phyloP scores from a whole-genome alignment of 2,329 filamentous ascomycete genomes.

The Helminthosporium solani region DNA sequence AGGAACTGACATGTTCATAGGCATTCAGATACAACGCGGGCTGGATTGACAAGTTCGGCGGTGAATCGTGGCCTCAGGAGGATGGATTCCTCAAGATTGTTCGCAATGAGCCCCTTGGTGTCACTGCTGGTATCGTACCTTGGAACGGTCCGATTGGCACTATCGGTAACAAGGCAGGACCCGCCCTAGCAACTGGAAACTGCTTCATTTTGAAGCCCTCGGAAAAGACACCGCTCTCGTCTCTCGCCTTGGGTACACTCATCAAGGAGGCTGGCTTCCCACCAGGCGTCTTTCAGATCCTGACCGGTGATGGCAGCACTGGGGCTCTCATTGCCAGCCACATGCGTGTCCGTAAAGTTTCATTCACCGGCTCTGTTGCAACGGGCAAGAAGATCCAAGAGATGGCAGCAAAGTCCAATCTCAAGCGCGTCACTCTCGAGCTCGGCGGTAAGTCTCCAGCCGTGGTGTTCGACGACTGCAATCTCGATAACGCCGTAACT shows the following conservation, averaged over 20 bases:
- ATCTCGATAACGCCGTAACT: slow-evolving; percentile 45
- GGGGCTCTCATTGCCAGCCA: slow-evolving; percentile 42
- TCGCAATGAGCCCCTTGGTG: slow-evolving; percentile 46
- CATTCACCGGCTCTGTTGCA: slow-evolving; percentile 45
- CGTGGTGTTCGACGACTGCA: slow-evolving; percentile 47
- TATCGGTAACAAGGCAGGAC: slow-evolving; percentile 40
- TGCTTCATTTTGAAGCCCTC: slow-evolving; percentile 42
- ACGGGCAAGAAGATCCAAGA: slow-evolving; percentile 45
- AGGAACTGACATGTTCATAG: slow-evolving; percentile 17
- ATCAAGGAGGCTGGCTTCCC: slow-evolving; percentile 51
- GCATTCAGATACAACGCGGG: slow-evolving; percentile 40
- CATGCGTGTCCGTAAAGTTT: slow-evolving; percentile 44
- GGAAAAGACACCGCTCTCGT: slow-evolving; percentile 39
- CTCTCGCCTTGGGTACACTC: slow-evolving; percentile 33
- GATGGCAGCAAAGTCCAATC: slow-evolving; percentile 44
- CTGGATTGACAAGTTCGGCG: slow-evolving; percentile 37
- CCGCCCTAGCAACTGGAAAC: slow-evolving; percentile 39
- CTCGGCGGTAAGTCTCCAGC: slow-evolving; percentile 49
- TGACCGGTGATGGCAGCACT: slow-evolving; percentile 58
- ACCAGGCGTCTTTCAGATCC: slow-evolving; percentile 59
- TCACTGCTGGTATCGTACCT: slow-evolving; percentile 46
- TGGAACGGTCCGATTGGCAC: slow-evolving; percentile 46
- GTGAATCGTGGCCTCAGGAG: slow-evolving; percentile 44
- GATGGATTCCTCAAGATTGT: slow-evolving; percentile 49
- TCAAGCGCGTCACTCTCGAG: slow-evolving; percentile 48